phyloP scores from a whole-genome alignment of 352 stramenopile species.

The Elongisporangium senticosum region DNA sequence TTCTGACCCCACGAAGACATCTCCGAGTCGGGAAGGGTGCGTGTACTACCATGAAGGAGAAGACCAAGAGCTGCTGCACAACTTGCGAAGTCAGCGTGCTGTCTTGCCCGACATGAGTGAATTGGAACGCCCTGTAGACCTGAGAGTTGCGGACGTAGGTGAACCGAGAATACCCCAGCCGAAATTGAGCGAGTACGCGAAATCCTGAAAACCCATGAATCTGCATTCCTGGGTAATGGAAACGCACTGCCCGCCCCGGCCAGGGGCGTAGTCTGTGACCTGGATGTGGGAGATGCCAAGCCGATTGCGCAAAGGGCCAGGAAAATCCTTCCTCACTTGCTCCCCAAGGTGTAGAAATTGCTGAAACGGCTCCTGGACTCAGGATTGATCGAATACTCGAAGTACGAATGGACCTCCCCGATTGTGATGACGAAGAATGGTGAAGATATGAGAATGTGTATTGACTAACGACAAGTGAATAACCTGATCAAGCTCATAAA shows the following conservation, averaged over 20 bases:
- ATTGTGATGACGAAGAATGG: constrained; percentile 20
- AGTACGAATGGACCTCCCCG: constrained; percentile 2
- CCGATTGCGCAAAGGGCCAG: constrained; percentile 3
- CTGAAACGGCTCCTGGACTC: not conserved
- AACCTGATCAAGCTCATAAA: constrained; percentile 13
- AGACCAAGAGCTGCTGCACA: constrained; percentile 5
- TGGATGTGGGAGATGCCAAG: constrained; percentile 8
- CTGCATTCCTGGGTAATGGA: constrained; percentile 1
- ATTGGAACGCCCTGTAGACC: not conserved
- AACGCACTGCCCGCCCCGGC: constrained; percentile 5
- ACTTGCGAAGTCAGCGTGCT: constrained; percentile 4
- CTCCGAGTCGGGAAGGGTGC: not conserved
- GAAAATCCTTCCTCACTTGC: not conserved
- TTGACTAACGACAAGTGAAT: constrained; percentile 17
- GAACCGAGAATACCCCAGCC: not conserved
- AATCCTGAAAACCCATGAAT: not conserved
- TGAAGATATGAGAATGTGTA: constrained; percentile 7
- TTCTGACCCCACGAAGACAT: too few species aligned
- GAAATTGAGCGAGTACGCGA: not conserved
- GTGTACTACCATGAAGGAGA: constrained; percentile 8
- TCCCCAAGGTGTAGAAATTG: constrained; percentile 10
- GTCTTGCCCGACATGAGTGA: constrained; percentile 9
- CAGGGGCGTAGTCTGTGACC: constrained; percentile 10
- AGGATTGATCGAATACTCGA: constrained; percentile 6
- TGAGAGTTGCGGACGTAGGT: not conserved